Evolutionary conservation across 495 filamentous ascomycete genomes (phyloP).

Genomic region (Hypoxylon lienhwacheense): DNA sequence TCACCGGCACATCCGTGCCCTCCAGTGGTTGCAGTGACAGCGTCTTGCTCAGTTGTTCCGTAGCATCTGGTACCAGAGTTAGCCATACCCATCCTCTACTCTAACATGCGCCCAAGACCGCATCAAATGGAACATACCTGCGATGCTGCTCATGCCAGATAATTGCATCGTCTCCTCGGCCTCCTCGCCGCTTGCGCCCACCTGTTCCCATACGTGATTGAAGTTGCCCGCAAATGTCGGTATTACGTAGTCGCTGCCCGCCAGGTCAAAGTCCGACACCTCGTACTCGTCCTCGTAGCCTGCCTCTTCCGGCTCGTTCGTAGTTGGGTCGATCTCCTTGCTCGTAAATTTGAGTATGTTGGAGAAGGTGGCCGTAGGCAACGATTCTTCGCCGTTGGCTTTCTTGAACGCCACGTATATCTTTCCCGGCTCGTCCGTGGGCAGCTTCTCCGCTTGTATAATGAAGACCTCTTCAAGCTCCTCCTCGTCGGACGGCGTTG

Average conservation of each 20-base stretch:
- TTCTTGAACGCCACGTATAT: conserved; percentile 96
- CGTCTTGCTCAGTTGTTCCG: conserved; percentile 81
- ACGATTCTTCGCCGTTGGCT: conserved; percentile 65
- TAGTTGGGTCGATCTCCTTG: conserved; percentile 97
- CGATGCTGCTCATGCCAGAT: conserved; percentile 85
- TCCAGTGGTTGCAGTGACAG: conserved; percentile 93
- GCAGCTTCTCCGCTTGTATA: conserved; percentile 79
- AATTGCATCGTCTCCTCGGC: conserved; percentile 90
- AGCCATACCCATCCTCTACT: no score
- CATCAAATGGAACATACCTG: conserved; percentile 65
- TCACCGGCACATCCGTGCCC: conserved; percentile 86
- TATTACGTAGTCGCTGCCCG: conserved; percentile 89
- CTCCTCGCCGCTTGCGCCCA: conserved; percentile 83
- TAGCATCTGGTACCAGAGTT: conserved; percentile 72
- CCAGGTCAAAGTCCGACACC: conserved; percentile 89
- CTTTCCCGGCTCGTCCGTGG: conserved; percentile 80
- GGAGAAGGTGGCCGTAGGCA: conserved; percentile 78
- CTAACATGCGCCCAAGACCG: no score
- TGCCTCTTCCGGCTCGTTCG: conserved; percentile 83
- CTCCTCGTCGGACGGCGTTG: conserved; percentile 82
- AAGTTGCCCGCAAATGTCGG: conserved; percentile 94
- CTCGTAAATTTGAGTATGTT: conserved; percentile 95
- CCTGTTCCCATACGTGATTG: conserved; percentile 95
- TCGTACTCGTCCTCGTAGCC: conserved; percentile 98
- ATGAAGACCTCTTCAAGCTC: conserved; percentile 89